Conservation (phyloP, 352 stramenopile genomes). For the Pilasporangium apinafurcum region DNA sequence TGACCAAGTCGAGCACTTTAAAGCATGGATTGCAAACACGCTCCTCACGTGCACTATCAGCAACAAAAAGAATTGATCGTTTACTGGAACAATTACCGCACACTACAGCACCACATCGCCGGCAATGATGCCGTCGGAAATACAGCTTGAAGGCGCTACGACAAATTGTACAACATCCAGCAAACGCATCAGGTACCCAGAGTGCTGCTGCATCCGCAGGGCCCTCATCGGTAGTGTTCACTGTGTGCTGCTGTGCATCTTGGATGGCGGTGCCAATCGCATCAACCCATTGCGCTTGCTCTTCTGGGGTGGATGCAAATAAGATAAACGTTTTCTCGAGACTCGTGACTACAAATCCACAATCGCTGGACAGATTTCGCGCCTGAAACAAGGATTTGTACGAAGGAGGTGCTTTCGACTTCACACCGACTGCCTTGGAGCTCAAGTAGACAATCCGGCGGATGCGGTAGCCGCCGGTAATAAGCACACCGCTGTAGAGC, state of each 20-base stretch:
- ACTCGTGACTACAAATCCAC: conserved; percentile 71
- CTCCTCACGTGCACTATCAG: conserved; percentile 51
- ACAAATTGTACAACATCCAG: conserved; percentile 61
- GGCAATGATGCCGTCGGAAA: conserved; percentile 77
- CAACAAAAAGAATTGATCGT: conserved; percentile 63
- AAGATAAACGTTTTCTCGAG: conserved; percentile 81
- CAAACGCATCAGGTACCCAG: conserved; percentile 74
- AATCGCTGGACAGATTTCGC: conserved; percentile 38
- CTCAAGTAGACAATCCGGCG: conserved; percentile 63
- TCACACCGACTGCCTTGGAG: conserved; percentile 68
- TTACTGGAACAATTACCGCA: conserved; percentile 71
- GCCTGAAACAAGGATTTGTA: conserved; percentile 44
- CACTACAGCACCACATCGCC: conserved; percentile 69
- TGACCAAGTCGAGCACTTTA: conserved; percentile 57
- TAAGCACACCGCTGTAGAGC: conserved; percentile 72
- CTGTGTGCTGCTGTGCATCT: conserved; percentile 29
- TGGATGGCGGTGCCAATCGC: conserved; percentile 46
- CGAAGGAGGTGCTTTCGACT: conserved; percentile 40
- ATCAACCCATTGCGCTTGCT: conserved; percentile 49
- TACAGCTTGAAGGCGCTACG: conserved; percentile 60
- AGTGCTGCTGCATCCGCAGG: conserved; percentile 58
- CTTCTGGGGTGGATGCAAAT: conserved; percentile 43
- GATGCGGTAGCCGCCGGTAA: conserved; percentile 68
- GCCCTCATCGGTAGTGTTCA: conserved; percentile 17
- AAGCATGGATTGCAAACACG: conserved; percentile 72